Base-by-base conservation (phyloP, 2,329 filamentous ascomycete genomes). In the Ophiostoma sp. region DNA sequence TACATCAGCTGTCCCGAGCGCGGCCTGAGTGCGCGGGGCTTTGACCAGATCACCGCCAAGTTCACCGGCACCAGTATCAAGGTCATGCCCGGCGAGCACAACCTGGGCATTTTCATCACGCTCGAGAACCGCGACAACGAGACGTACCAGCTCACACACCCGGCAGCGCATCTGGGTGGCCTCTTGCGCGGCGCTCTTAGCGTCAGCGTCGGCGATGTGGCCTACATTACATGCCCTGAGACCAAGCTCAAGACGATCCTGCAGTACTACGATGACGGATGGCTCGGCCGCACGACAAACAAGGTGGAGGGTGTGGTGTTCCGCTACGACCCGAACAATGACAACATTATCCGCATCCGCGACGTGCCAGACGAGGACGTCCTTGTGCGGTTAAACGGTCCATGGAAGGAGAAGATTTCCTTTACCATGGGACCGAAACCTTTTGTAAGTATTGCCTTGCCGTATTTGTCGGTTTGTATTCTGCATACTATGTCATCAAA, bases 1-100 rank as follows among this genome's bases (percentile, higher is more conserved):
- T 94, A 92, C 79, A 89, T 97, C 73, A 90, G 93, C 77, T 99
- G 95, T 77, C 93, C 94, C 0, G 91, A 96, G 75, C 94, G 93
- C 77, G 95, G 94, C 36, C 86, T 99, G 74, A 88, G 88, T 52
- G 95, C 95, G 20, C 87, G 90, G 71, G 95, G 95, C 1, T 99
- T 94, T 77, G 95, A 99, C 77, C 95, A 99, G 82, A 89, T 99
- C 76, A 94, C 91, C 75, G 95, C 95, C 77, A 98, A 97, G 80
- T 99, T 99, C 81, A 98, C 95, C 0, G 95, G 95, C 71, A 97
- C 95, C 23, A 94, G 92, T 75, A 86, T 99, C 79, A 93, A 93
- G 77, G 94, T 99, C 52, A 89, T 90, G 31, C 93, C 95, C 0
- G 95, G 95, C 73, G 89, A 94, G 77, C 93, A 96, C 82, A 99